Conservation (phyloP, 805 yeast species). For the Cyberlindnera lachancei region DNA sequence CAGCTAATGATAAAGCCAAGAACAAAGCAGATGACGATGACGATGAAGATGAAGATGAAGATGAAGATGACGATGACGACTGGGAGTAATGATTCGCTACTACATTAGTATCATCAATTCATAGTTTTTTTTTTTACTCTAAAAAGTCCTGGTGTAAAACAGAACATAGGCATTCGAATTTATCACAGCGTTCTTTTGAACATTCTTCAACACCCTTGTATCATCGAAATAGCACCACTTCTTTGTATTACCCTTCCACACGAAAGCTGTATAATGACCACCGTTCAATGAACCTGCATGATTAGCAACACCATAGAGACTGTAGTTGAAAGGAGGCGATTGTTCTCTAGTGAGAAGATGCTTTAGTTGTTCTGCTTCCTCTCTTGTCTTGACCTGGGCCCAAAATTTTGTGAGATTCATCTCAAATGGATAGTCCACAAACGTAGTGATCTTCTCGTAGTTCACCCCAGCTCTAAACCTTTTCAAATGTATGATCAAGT, state of each 20-base stretch:
- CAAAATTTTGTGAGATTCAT: conserved; percentile 39
- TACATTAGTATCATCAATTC: background rate
- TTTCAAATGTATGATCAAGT: conserved; percentile 78
- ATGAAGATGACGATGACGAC: conserved; percentile 58
- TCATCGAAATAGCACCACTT: conserved; percentile 82
- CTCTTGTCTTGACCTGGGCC: conserved; percentile 8
- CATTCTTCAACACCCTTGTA: conserved; percentile 49
- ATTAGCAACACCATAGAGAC: conserved; percentile 72
- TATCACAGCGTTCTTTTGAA: conserved; percentile 45
- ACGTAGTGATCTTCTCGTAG: conserved; percentile 31
- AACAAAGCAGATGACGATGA: conserved; percentile 9
- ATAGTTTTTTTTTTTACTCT: no score
- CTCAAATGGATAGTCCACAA: conserved; percentile 59
- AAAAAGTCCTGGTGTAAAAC: conserved; percentile 50
- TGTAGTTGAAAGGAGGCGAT: conserved; percentile 70
- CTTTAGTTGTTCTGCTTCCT: conserved; percentile 17
- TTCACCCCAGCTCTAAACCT: conserved; percentile 49
- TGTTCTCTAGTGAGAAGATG: conserved; percentile 67
- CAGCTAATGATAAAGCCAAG: conserved; percentile 15
- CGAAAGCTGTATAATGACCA: conserved; percentile 86
- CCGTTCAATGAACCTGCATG: conserved; percentile 78
- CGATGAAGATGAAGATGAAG: conserved; percentile 30
- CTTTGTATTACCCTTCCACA: conserved; percentile 47
- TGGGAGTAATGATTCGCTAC: conserved; percentile 39
- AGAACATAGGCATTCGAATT: conserved; percentile 77